These are phyloP conservation scores for Ocimum tenuiflorum DNA, from an alignment of 257 asterid species.

Conservation along the genomic window DNA sequence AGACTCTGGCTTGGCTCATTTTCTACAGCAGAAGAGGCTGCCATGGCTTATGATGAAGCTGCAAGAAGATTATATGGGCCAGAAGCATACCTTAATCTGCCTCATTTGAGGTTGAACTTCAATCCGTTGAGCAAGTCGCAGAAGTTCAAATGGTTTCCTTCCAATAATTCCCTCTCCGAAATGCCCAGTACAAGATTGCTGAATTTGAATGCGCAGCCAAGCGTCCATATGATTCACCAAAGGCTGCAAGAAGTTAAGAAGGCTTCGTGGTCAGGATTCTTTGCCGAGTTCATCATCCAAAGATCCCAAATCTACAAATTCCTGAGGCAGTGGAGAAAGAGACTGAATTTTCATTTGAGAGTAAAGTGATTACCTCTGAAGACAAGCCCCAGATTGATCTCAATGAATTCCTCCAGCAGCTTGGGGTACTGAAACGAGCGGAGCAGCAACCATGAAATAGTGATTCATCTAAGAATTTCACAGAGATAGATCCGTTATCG, in stretches of 20 bases:
- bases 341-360: slow-evolving; percentile 25
- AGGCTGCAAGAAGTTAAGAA: slow-evolving; percentile 81
- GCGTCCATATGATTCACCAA: slow-evolving; percentile 82
- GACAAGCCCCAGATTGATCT: slow-evolving; percentile 91
- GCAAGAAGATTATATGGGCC: slow-evolving; percentile 87
- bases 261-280: slow-evolving; percentile 34
- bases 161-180: slow-evolving; percentile 35
- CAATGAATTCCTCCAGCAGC: slow-evolving; percentile 79
- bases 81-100: slow-evolving; percentile 86
- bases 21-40: slow-evolving; percentile 92
- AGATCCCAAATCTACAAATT: slow-evolving; percentile 29
- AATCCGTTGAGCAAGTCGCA: slow-evolving; percentile 81
- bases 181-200: slow-evolving; percentile 64
- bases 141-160: slow-evolving; percentile 87
- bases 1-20: slow-evolving; percentile 92
- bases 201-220: slow-evolving; percentile 77
- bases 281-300: slow-evolving; percentile 45
- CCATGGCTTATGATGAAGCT: slow-evolving; percentile 96
- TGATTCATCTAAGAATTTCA: slow-evolving; percentile 23
- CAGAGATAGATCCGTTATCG: slow-evolving; percentile 37
- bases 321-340: slow-evolving; percentile 11
- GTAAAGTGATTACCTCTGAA: slow-evolving; percentile 24
- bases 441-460: slow-evolving; percentile 31
- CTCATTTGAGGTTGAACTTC: slow-evolving; percentile 69
- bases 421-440: slow-evolving; percentile 63